phyloP scores from a whole-genome alignment of 768 basidiomycete species.

The Russula emetica region DNA sequence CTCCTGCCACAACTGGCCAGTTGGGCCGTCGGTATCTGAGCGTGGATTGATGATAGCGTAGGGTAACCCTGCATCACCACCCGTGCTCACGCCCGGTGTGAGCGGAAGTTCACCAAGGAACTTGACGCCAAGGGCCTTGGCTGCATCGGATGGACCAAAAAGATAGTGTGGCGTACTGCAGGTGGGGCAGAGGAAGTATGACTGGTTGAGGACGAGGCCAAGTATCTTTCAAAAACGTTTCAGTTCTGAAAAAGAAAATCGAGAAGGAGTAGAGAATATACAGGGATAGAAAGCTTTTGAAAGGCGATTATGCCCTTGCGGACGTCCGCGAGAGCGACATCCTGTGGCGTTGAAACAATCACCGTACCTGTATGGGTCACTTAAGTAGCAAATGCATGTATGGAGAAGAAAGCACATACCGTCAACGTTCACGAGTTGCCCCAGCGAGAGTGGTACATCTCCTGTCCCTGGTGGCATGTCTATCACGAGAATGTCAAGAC shows the following conservation, averaged over 20 bases:
- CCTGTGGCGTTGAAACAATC: conserved; percentile 93
- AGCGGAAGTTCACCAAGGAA: conserved; percentile 81
- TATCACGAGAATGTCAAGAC: conserved; percentile 80
- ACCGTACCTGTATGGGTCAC: conserved; percentile 62
- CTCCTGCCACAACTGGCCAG: conserved; percentile 28
- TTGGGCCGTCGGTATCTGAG: conserved; percentile 14
- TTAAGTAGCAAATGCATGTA: neutral
- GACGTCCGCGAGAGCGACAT: conserved; percentile 87
- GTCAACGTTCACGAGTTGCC: conserved; percentile 79
- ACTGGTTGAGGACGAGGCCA: conserved; percentile 84
- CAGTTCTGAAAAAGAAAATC: neutral
- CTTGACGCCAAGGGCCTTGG: conserved; percentile 51
- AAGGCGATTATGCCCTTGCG: conserved; percentile 93
- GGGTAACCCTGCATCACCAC: conserved; percentile 67
- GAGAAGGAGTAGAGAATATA: conserved; percentile 37
- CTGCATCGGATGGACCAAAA: conserved; percentile 63
- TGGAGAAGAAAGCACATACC: conserved; percentile 45
- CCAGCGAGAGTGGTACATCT: conserved; percentile 89
- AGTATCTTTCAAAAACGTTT: conserved; percentile 53
- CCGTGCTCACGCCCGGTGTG: conserved; percentile 64
- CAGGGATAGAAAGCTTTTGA: conserved; percentile 81
- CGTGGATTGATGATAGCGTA: conserved; percentile 36
- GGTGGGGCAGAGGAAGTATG: conserved; percentile 73
- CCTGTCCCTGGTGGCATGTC: conserved; percentile 99
- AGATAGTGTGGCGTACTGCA: conserved; percentile 61